Base-by-base conservation (phyloP, 768 basidiomycete species). In the Boletus tomentosulus region DNA sequence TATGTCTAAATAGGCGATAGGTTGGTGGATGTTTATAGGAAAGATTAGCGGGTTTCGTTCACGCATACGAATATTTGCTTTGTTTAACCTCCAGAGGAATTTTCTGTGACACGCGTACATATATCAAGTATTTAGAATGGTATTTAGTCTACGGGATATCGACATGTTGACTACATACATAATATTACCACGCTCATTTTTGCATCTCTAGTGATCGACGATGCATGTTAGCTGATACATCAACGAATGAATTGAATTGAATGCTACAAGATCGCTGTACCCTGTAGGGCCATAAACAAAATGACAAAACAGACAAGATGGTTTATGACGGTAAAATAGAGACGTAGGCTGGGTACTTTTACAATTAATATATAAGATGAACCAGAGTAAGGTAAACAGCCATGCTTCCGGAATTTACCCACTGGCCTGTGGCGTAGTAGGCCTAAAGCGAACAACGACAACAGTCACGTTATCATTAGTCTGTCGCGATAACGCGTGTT, bases 401-500 rank as follows among this genome's bases (percentile, higher is more conserved):
- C 13, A 28, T 19, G 34, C 38, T 49, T 38, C 43, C 31, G 10
- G 37, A 25, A 15, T 58, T 45, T 59, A 58, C 44, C 50, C 57
- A 56, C 55, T 58, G 13, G 58, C 37, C n/a, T 34, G 50, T n/a
- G 52, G 50, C 22, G 48, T 16, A 30, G 30, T 13, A 24, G 43
- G 72, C 65, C 85, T 86, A 77, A 96, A 90, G 46, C 91, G 84
- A 31, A 98, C 79, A 50, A 98, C 91, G 51, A 98, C 70, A 28
- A 92, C 88, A 34, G 91, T 95, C 47, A 98, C 85, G 72, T 99
- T 99, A 71, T 99, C 97, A 39, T 88, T 89, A 15, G 94, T 94
- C 72, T 92, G 95, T 65, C 89, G 84, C 15, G 81, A 76, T 47
- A 97, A 78, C 16, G 97, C 97, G 62, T 95, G 85, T 55, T 90